These are phyloP conservation scores for Moricandia moricandioides DNA, from an alignment of 345 rosid genomes.

Conservation along the genomic window DNA sequence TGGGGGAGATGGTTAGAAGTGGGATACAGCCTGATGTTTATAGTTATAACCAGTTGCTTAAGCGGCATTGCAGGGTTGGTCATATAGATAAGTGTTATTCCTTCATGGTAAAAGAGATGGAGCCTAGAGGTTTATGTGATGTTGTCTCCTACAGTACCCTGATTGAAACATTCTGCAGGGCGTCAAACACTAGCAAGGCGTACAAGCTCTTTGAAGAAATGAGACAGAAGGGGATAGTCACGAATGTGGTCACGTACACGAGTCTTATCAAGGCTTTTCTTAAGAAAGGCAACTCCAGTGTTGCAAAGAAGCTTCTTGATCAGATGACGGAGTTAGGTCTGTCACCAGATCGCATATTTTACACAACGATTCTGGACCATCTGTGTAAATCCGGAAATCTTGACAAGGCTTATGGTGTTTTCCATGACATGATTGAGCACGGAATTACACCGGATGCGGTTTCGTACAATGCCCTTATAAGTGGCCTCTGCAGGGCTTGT, in stretches of 20 bases:
- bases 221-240: slow-evolving; percentile 55
- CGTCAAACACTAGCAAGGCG: slow-evolving; percentile 46
- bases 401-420: slow-evolving; percentile 56
- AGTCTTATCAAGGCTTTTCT: slow-evolving; percentile 72
- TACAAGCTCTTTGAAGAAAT: slow-evolving; percentile 70
- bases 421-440: slow-evolving; percentile 72
- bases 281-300: slow-evolving; percentile 52
- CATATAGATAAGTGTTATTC: slow-evolving; percentile 51
- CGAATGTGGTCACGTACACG: slow-evolving; percentile 75
- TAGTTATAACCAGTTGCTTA: slow-evolving; percentile 82
- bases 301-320: slow-evolving; percentile 65
- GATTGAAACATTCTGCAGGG: slow-evolving; percentile 59
- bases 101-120: slow-evolving; percentile 63
- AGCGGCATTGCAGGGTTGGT: slow-evolving; percentile 67
- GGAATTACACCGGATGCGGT: slow-evolving; percentile 70
- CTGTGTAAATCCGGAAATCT: slow-evolving; percentile 73
- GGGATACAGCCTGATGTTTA: slow-evolving; percentile 75
- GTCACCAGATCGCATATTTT: slow-evolving; percentile 67
- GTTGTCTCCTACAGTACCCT: slow-evolving; percentile 81
- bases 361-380: slow-evolving; percentile 74
- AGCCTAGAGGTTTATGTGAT: slow-evolving; percentile 64
- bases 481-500: slow-evolving; percentile 67
- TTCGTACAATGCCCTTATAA: slow-evolving; percentile 77
- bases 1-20: slow-evolving; percentile 62
- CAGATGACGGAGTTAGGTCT: slow-evolving; percentile 62